Evolutionary conservation across 345 rosid species (phyloP), one percentile per base, ranked within the genome.

Genomic region (Arabidopsis thaliana): DNA sequence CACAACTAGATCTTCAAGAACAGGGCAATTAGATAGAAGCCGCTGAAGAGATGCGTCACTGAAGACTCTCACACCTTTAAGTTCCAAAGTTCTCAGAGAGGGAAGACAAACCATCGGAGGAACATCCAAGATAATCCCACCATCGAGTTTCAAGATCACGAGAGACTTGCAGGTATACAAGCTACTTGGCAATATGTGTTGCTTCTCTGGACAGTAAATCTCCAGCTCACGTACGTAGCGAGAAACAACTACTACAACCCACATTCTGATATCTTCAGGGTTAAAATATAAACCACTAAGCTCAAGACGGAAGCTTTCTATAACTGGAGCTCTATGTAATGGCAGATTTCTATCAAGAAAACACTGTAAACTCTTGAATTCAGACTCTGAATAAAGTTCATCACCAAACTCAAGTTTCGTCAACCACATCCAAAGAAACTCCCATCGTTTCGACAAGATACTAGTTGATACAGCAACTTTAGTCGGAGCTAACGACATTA

Each of bases 401-500:
- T 2, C 10, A n/a, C 1, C 8, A 20, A 1, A 34, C 0, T 58
- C 25, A 33, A 58, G 62, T 58, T 34, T 34, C 7, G 61, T 5
- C 5, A 57, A 33, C 41, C 24, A 14, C 41, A 32, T 7, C 61
- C 61, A 56, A 33, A 32, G 12, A 32, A 1, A 6, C 2, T 56
- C 23, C 40, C 60, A 56, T 32, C 60, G 40, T 32, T 56, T 32
- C 0, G 60, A 56, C 60, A 56, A 56, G 13, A 57, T 3, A 12
- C 41, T 33, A 33, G 41, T 57, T 2, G 61, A 57, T 0, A 57
- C 24, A 6, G 41, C 61, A 57, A 14, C 61, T 57, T 14, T n/a
- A 1, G 67, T 42, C 3, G 67, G 67, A 42, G 44, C 38, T 28
- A 40, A 44, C 67, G 40, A 44, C 30, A 63, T 1, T 63, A 63